phyloP scores from a whole-genome alignment of 2,329 filamentous ascomycete genomes.

The Coleophoma eucalyptorum region DNA sequence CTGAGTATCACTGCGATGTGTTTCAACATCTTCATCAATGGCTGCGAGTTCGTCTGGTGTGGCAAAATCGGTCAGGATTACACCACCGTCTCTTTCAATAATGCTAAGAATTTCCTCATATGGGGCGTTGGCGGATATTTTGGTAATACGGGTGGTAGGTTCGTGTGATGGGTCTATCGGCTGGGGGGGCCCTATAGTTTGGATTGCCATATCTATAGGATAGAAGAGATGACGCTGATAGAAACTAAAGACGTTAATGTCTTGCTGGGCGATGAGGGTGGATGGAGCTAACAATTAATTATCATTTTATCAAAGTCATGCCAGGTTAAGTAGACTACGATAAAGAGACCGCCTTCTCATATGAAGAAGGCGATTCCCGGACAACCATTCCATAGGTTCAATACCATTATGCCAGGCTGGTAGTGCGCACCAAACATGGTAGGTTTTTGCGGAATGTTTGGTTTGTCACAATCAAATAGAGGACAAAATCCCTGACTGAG shows the following conservation, averaged over 20 bases:
- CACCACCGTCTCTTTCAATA: background rate
- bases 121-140: background rate
- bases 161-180: background rate
- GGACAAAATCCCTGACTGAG: background rate
- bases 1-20: background rate
- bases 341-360: no score
- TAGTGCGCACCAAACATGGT: background rate
- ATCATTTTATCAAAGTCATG: background rate
- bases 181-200: background rate
- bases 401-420: background rate
- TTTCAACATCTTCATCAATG: background rate
- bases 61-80: background rate
- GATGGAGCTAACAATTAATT: background rate
- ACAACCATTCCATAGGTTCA: no score
- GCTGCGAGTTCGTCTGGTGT: background rate
- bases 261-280: background rate
- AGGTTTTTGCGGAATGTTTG: background rate
- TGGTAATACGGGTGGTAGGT: background rate
- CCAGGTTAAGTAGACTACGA: background rate
- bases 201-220: background rate
- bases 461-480: background rate
- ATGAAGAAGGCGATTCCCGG: no score
- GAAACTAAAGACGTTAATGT: background rate
- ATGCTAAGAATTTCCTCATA: background rate
- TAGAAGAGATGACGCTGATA: background rate